A percentile compares a stretch with the other conserved stretches of the same genome.
phyloP scores from a whole-genome alignment of 23 red algal genomes.

The Gracilaria domingensis region DNA sequence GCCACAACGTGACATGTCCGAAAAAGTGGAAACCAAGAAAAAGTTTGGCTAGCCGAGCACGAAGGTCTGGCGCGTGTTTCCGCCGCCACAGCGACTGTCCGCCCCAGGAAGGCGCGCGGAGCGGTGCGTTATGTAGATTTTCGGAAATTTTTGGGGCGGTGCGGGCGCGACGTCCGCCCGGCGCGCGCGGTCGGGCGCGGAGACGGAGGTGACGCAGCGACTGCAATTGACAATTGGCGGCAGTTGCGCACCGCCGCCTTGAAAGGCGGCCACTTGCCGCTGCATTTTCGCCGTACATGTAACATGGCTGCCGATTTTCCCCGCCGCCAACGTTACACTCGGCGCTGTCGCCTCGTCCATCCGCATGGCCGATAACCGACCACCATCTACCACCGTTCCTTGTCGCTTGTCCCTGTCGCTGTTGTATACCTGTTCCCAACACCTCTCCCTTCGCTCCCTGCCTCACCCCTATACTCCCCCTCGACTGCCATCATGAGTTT shows the following conservation, averaged over 20 bases:
- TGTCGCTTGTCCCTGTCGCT: background rate
- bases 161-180: slow-evolving; percentile 17
- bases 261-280: slow-evolving; percentile 13
- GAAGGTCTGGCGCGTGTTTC: background rate
- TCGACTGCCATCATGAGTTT: slow-evolving; percentile 32
- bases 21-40: background rate
- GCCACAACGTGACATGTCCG: background rate
- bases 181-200: slow-evolving; percentile 10
- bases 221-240: slow-evolving; percentile 53
- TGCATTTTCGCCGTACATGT: slow-evolving; percentile 33
- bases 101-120: background rate
- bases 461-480: background rate
- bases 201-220: slow-evolving; percentile 37
- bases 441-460: background rate
- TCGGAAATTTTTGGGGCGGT: slow-evolving; percentile 29
- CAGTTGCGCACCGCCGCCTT: slow-evolving; percentile 35
- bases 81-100: background rate
- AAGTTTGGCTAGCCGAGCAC: background rate
- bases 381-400: background rate
- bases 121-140: background rate
- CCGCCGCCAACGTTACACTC: slow-evolving; percentile 33
- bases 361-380: slow-evolving; percentile 32
- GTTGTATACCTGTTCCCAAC: slow-evolving; percentile 15
- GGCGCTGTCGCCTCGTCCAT: slow-evolving; percentile 12
- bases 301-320: slow-evolving; percentile 46